Evolutionary conservation across 1,284 basidiomycete species (phyloP).

Genomic region (Heterobasidion annosum): DNA sequence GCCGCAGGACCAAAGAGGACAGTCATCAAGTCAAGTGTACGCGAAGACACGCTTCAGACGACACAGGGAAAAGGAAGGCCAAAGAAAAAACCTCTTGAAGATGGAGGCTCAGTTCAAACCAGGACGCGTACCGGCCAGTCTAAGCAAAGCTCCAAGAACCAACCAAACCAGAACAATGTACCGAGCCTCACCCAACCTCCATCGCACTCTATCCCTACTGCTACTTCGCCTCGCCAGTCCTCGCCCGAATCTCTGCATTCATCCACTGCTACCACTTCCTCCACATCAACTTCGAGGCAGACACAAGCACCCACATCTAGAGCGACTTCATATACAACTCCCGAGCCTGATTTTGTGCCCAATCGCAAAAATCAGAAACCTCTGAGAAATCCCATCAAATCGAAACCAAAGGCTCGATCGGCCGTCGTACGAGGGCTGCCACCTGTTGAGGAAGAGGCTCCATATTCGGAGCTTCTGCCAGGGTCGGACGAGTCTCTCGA

Average conservation of each 20-base stretch:
- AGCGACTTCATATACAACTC: not conserved
- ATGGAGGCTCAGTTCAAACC: not conserved
- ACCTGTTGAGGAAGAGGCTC: not conserved
- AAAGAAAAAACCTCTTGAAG: not conserved
- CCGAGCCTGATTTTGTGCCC: not conserved
- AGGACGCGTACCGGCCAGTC: not conserved
- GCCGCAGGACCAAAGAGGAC: not conserved
- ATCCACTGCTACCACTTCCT: not conserved
- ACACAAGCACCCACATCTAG: not conserved
- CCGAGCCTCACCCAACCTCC: not conserved
- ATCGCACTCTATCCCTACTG: not conserved
- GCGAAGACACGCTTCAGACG: not conserved
- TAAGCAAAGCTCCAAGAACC: not conserved
- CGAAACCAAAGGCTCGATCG: not conserved
- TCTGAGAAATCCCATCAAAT: not conserved
- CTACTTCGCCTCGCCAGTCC: not conserved
- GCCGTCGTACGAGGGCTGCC: not conserved
- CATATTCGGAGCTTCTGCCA: not conserved
- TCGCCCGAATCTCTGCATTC: not conserved
- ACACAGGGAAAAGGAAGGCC: not conserved
- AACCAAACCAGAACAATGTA: not conserved
- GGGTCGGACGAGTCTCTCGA: not conserved
- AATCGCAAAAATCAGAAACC: not conserved
- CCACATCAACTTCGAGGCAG: not conserved
- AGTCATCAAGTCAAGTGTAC: not conserved